Conservation (phyloP, 2,329 filamentous ascomycete species). For the Calonectria pteridis region DNA sequence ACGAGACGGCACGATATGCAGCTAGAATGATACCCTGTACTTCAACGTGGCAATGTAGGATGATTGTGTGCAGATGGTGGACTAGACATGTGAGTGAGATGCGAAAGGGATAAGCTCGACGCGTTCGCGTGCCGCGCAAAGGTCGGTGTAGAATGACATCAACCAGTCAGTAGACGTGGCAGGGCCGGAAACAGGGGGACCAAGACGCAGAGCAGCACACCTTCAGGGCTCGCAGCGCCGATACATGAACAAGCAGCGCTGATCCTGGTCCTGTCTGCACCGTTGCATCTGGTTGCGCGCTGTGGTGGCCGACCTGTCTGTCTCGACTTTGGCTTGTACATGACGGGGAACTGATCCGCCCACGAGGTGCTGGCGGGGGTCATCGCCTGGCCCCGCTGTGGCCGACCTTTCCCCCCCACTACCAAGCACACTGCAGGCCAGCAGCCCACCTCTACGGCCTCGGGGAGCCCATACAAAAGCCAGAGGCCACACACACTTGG, state of each 20-base stretch:
- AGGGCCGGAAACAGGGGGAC: neutral
- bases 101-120: neutral
- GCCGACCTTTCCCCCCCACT: constrained; percentile 1
- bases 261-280: constrained; percentile 11
- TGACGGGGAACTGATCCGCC: constrained; percentile 8
- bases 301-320: neutral
- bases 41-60: constrained; percentile 32
- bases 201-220: neutral
- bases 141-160: constrained; percentile 15
- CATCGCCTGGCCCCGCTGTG: constrained; percentile 1
- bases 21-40: constrained; percentile 48
- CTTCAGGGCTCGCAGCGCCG: neutral
- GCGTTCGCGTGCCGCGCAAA: constrained; percentile 12
- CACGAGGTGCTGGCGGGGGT: neutral
- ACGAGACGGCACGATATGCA: constrained; percentile 26
- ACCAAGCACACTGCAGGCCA: constrained; percentile 1
- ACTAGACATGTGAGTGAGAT: neutral
- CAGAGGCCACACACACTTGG: constrained; percentile 4
- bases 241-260: constrained; percentile 6
- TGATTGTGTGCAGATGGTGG: constrained; percentile 1
- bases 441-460: constrained; percentile 20
- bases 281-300: neutral
- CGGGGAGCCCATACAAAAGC: constrained; percentile 9
- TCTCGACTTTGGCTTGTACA: neutral
- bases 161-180: neutral